Conservation (phyloP, 768 basidiomycete species). For the Leucocoprinus birnbaumii region DNA sequence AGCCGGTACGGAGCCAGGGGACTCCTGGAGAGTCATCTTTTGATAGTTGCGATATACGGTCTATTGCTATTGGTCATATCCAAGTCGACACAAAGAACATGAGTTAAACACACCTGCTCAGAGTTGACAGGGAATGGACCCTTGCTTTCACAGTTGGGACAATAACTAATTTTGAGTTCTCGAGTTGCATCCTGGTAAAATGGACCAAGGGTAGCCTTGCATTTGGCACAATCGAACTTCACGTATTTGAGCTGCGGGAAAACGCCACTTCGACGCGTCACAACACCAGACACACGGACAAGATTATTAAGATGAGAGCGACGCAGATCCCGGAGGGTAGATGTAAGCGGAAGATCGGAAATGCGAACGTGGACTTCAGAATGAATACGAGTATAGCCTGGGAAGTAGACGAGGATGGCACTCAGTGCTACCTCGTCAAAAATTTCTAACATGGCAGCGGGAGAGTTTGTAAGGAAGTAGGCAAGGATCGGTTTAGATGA, state of each 20-base stretch:
- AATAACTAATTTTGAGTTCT: constrained; percentile 93
- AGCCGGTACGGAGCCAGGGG: constrained; percentile 95
- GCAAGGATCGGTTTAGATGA: constrained; percentile 92
- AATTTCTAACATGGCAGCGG: constrained; percentile 86
- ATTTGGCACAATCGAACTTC: constrained; percentile 97
- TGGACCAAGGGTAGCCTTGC: constrained; percentile 90
- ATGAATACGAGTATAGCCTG: constrained; percentile 94
- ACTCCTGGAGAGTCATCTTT: constrained; percentile 98
- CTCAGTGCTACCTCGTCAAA: constrained; percentile 95
- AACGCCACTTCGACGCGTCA: constrained; percentile 92
- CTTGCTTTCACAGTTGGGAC: constrained; percentile 89
- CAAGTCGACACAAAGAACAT: not conserved
- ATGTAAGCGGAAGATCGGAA: constrained; percentile 86
- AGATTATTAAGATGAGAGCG: constrained; percentile 92
- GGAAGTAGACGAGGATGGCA: constrained; percentile 94
- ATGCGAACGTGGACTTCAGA: constrained; percentile 97
- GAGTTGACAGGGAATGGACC: constrained; percentile 97
- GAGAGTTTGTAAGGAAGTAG: constrained; percentile 96
- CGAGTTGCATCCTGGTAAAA: constrained; percentile 97
- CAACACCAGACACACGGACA: constrained; percentile 93
- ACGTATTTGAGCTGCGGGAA: constrained; percentile 99
- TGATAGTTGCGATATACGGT: constrained; percentile 99
- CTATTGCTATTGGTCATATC: constrained; percentile 36
- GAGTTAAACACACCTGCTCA: constrained; percentile 65
- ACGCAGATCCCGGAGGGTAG: constrained; percentile 90